Conservation (phyloP, 1,284 basidiomycete species). For the Trichosporon sp. region DNA sequence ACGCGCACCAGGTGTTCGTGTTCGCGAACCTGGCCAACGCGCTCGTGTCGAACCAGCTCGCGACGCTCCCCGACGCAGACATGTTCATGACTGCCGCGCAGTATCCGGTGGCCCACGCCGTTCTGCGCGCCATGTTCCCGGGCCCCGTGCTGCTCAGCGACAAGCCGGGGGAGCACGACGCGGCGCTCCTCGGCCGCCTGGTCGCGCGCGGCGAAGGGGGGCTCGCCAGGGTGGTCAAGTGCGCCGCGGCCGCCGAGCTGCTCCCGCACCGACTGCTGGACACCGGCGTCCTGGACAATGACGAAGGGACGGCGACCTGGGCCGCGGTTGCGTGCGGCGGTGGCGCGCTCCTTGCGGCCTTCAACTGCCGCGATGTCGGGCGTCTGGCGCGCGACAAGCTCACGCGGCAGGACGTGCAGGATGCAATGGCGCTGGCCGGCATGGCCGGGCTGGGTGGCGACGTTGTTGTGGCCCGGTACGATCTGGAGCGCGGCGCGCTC, state of each 20-base stretch:
- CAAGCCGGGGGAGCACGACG: slow-evolving; percentile 23
- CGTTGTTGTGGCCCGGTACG: neutral
- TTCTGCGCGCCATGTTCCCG: slow-evolving; percentile 30
- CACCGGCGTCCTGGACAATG: neutral
- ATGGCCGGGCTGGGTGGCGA: neutral
- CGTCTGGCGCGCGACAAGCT: neutral
- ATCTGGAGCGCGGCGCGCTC: neutral
- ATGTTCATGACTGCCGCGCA: slow-evolving; percentile 34
- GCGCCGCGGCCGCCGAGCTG: neutral
- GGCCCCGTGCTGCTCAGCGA: slow-evolving; percentile 38
- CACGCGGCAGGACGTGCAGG: slow-evolving; percentile 7
- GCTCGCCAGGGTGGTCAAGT: slow-evolving; percentile 3
- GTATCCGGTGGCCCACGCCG: slow-evolving; percentile 29
- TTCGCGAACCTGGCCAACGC: slow-evolving; percentile 29
- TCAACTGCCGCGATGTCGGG: slow-evolving; percentile 7
- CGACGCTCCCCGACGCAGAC: slow-evolving; percentile 36
- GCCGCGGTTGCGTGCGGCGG: neutral
- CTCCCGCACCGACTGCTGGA: slow-evolving; percentile 6
- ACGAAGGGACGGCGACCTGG: slow-evolving; percentile 13
- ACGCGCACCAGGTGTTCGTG: slow-evolving; percentile 28
- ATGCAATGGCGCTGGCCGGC: neutral
- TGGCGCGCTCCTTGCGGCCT: slow-evolving; percentile 7
- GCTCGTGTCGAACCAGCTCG: slow-evolving; percentile 29
- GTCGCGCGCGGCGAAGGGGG: neutral
- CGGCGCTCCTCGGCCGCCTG: slow-evolving; percentile 18